Percentiles rank a stretch among this genome's conserved stretches.
Evolutionary conservation across 73 alveolate genomes (phyloP).

Genomic region (Uronychia setigera): DNA sequence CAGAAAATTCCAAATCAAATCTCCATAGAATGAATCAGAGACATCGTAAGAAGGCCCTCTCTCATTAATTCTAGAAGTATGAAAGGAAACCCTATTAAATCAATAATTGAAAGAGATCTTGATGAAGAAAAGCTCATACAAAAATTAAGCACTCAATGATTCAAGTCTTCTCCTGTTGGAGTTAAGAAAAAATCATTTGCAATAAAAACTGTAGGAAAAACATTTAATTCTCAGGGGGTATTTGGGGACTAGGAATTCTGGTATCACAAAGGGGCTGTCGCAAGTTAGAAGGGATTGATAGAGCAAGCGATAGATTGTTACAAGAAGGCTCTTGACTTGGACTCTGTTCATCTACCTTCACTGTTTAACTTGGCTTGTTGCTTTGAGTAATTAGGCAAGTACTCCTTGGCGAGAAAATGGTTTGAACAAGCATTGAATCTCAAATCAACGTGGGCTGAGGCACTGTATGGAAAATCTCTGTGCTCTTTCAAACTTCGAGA

Average conservation of each 20-base stretch:
- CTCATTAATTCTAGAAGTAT: background rate
- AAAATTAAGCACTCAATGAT: background rate
- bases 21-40: background rate
- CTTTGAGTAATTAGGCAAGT: background rate
- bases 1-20: background rate
- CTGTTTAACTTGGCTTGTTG: slow-evolving; percentile 14
- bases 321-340: background rate
- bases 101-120: background rate
- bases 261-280: slow-evolving; percentile 7
- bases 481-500: slow-evolving; percentile 2
- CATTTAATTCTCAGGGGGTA: background rate
- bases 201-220: background rate
- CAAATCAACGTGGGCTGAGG: background rate
- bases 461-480: slow-evolving; percentile 1
- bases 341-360: background rate
- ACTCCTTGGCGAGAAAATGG: background rate
- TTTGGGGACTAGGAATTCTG: slow-evolving; percentile 3
- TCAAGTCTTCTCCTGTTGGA: background rate
- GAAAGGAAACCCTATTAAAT: background rate
- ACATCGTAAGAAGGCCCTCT: background rate
- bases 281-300: background rate
- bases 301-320: slow-evolving; percentile 15
- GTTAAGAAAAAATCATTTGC: background rate
- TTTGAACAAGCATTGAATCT: background rate
- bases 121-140: background rate